phyloP scores from a whole-genome alignment of 495 filamentous ascomycete genomes.

The Peziza echinospora region DNA sequence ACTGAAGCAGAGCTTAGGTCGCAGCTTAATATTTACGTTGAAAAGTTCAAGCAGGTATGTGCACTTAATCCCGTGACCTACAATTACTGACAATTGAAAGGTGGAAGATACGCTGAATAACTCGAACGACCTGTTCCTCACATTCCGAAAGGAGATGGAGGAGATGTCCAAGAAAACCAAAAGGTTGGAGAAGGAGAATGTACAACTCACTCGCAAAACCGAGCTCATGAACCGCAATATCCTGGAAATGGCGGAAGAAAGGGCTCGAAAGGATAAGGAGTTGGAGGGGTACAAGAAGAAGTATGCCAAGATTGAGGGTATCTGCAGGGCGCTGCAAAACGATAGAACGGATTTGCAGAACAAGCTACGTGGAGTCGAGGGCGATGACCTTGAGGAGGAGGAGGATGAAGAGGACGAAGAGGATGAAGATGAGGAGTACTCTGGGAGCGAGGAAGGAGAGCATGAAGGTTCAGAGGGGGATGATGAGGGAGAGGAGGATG shows the following conservation, averaged over 20 bases:
- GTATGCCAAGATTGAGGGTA: conserved; percentile 74
- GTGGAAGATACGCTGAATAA: conserved; percentile 98
- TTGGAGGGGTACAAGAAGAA: conserved; percentile 65
- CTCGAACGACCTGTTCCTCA: conserved; percentile 92
- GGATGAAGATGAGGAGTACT: conserved; percentile 45
- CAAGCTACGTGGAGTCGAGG: conserved; percentile 6
- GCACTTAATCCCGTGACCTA: not conserved
- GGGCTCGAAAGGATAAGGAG: conserved; percentile 59
- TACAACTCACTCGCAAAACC: conserved; percentile 74
- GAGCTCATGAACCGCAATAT: conserved; percentile 88
- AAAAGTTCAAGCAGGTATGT: conserved; percentile 98
- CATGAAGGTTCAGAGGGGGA: conserved; percentile 61
- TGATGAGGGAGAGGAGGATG: conserved; percentile 40
- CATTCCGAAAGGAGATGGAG: conserved; percentile 98
- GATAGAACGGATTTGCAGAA: conserved; percentile 17
- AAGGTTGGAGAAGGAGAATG: conserved; percentile 88
- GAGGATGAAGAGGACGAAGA: conserved; percentile 31
- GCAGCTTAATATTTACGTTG: conserved; percentile 94
- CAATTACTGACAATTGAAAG: conserved; percentile 24
- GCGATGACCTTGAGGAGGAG: conserved; percentile 25
- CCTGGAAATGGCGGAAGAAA: conserved; percentile 92
- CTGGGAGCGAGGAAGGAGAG: conserved; percentile 43
- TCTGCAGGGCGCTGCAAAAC: conserved; percentile 24
- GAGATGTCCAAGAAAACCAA: conserved; percentile 99
- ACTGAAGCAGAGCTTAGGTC: conserved; percentile 83